These are phyloP conservation scores for Patellifolia procumbens DNA, from an alignment of 179 eudicot genomes.

Conservation along the genomic window DNA sequence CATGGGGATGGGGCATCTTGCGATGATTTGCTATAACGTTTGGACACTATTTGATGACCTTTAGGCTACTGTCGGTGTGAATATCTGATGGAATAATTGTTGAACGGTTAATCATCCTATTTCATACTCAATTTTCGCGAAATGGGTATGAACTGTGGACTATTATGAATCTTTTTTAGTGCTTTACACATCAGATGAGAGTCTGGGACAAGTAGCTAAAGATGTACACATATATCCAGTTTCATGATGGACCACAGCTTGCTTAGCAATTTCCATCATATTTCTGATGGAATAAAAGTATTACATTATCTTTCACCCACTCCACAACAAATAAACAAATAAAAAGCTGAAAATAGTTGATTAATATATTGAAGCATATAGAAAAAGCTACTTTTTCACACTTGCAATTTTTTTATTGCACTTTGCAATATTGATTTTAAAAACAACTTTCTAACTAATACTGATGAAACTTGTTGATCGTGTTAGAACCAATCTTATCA, in stretches of 20 bases:
- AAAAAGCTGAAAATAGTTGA: background rate
- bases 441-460: background rate
- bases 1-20: too few relatives aligned
- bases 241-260: background rate
- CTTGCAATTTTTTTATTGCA: background rate
- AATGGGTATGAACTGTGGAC: too few relatives aligned
- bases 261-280: background rate
- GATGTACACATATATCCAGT: background rate
- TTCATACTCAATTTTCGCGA: too few relatives aligned
- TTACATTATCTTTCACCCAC: background rate
- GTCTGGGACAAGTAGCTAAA: too few relatives aligned
- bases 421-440: background rate
- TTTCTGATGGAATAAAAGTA: constrained; percentile 5
- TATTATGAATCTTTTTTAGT: too few relatives aligned
- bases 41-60: too few relatives aligned
- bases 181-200: too few relatives aligned
- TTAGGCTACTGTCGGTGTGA: too few relatives aligned
- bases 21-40: too few relatives aligned
- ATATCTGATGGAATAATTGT: too few relatives aligned
- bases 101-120: too few relatives aligned
- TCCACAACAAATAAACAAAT: constrained; percentile 4
- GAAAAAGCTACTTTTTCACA: background rate
- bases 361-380: background rate
- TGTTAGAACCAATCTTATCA: constrained; percentile 11
- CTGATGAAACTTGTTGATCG: constrained; percentile 17